Evolutionary conservation across 306 rosid species (phyloP).

Genomic region (Glycyrrhiza uralensis): DNA sequence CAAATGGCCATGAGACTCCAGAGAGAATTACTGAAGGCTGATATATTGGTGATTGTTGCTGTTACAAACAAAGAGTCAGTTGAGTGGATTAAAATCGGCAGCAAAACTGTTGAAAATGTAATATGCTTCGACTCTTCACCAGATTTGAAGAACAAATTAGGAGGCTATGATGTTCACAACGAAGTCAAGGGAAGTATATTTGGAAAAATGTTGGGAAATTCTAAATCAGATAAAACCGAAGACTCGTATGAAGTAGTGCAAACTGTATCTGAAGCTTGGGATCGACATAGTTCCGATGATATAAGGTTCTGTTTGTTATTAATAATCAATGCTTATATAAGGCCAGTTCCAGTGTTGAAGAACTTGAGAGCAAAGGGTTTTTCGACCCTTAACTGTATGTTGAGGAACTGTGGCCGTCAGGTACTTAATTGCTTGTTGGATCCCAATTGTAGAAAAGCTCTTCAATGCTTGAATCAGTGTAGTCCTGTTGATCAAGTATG

Average conservation of each 20-base stretch:
- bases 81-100: conserved; percentile 40
- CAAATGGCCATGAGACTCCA: conserved; percentile 22
- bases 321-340: conserved; percentile 70
- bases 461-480: conserved; percentile 74
- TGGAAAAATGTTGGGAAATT: conserved; percentile 36
- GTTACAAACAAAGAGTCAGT: conserved; percentile 53
- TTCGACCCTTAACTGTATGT: conserved; percentile 75
- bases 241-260: conserved; percentile 50
- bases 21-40: conserved; percentile 35
- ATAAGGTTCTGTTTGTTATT: conserved; percentile 79
- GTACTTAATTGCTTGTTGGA: conserved; percentile 73
- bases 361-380: conserved; percentile 85
- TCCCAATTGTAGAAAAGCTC: conserved; percentile 81
- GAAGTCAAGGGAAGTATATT: conserved; percentile 41
- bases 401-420: conserved; percentile 76
- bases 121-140: conserved; percentile 73
- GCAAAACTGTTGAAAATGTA: conserved; percentile 38
- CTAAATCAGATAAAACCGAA: conserved; percentile 32
- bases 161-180: conserved; percentile 50
- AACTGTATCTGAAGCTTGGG: conserved; percentile 81
- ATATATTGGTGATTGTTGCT: conserved; percentile 65
- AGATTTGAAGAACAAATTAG: conserved; percentile 53
- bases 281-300: conserved; percentile 69
- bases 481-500: conserved; percentile 95
- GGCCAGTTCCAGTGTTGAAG: conserved; percentile 71